Evolutionary conservation across 2,329 filamentous ascomycete species (phyloP), one percentile per base, ranked within the genome.

Genomic region (Aspergillus sojae): DNA sequence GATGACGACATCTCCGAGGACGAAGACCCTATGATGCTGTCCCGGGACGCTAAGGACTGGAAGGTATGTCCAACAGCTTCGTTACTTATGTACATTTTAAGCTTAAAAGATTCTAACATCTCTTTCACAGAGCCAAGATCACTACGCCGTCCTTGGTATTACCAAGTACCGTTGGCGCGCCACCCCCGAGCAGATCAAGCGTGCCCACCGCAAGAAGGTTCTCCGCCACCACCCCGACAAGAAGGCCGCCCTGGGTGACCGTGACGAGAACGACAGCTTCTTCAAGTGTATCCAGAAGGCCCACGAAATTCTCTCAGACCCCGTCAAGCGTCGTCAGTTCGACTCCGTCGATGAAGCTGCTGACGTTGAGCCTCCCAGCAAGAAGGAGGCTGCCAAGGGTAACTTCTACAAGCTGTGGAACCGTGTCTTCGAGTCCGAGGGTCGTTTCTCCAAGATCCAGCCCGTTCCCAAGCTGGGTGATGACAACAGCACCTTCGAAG

Each of bases 251-350:
- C 87, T 90, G 55, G 95, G 95, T 66, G 87, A 88, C 73, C 87
- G 88, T 71, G 94, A 98, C 74, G 94, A 83, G 73, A 81, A 97
- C 81, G 95, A 99, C 80, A 92, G 91, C 79, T 99, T 99, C 86
- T 99, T 99, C 91, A 99, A 99, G 87, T 99, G 96, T 82, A 99
- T 99, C 80, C 96, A 99, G 80, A 97, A 97, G 82, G 95, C 95
- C 62, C 94, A 91, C 73, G 95, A 99, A 75, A 87, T 98, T 58
- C 91, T 99, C 21, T 87, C 93, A 61, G 95, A 99, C 83, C 95
- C 95, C 58, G 85, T 89, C 78, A 96, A 93, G 84, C 92, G 95
- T 66, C 90, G 94, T 63, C 95, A 99, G 82, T 99, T 91, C 82
- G 95, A 99, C 81, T 97, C 93, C 2, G 94, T 98, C 65, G 95